phyloP scores from a whole-genome alignment of 2,329 filamentous ascomycete genomes.

The Arthrobotrys conoides region DNA sequence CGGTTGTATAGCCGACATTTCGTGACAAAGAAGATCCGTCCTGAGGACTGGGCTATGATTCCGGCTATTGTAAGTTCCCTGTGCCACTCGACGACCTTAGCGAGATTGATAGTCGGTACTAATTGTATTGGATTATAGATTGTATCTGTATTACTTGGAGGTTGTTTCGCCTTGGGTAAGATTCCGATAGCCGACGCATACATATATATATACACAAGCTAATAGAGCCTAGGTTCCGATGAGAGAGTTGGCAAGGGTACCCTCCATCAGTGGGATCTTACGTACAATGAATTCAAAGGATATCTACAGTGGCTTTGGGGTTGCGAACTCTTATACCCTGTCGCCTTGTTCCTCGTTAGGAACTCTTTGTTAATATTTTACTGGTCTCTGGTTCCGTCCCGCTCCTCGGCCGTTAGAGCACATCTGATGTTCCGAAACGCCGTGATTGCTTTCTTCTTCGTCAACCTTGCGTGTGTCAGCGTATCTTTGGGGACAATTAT shows the following conservation, averaged over 20 bases:
- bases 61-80: constrained; percentile 44
- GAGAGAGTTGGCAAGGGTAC: constrained; percentile 57
- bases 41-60: constrained; percentile 61
- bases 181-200: not conserved
- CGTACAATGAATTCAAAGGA: constrained; percentile 47
- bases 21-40: constrained; percentile 57
- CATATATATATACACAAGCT: not conserved
- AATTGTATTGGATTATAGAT: constrained; percentile 22
- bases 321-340: constrained; percentile 50
- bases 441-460: constrained; percentile 55
- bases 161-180: constrained; percentile 50
- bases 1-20: constrained; percentile 54
- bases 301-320: constrained; percentile 55
- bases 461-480: constrained; percentile 49
- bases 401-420: constrained; percentile 46
- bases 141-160: constrained; percentile 41
- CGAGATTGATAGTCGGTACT: not conserved
- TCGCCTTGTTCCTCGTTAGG: constrained; percentile 48
- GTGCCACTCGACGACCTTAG: not conserved
- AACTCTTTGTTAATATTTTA: constrained; percentile 59
- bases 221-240: constrained; percentile 42
- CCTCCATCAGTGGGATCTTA: constrained; percentile 56
- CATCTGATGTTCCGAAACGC: constrained; percentile 55
- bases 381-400: constrained; percentile 55
- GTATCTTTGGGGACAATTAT: constrained; percentile 64